Evolutionary conservation across 2,329 filamentous ascomycete species (phyloP).

Genomic region (Trichoderma brevicompactum): DNA sequence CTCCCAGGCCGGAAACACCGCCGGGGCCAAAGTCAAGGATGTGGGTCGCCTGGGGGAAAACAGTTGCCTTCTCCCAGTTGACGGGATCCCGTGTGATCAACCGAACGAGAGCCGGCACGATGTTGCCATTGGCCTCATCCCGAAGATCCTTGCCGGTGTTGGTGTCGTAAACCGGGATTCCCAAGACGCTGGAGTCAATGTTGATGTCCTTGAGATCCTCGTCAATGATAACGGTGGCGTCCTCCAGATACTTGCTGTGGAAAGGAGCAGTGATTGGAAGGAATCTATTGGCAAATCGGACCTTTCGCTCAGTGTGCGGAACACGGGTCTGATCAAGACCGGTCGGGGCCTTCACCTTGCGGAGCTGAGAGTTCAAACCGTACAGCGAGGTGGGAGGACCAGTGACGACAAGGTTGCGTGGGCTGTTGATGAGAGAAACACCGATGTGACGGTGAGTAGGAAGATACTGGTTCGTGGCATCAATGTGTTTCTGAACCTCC

Average conservation of each 20-base stretch:
- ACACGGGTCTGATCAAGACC: constrained; percentile 94
- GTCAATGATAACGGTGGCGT: constrained; percentile 81
- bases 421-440: constrained; percentile 95
- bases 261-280: constrained; percentile 97
- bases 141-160: constrained; percentile 86
- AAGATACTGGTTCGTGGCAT: constrained; percentile 95
- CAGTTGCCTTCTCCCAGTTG: constrained; percentile 93
- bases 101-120: constrained; percentile 83
- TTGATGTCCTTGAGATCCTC: constrained; percentile 83
- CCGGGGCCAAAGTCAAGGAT: constrained; percentile 96
- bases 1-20: constrained; percentile 93
- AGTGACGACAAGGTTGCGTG: constrained; percentile 94
- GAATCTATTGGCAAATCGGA: constrained; percentile 96
- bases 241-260: constrained; percentile 90
- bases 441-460: constrained; percentile 90
- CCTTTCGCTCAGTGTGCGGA: constrained; percentile 92
- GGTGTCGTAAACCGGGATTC: constrained; percentile 87
- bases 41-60: constrained; percentile 89
- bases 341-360: constrained; percentile 97
- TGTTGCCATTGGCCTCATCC: constrained; percentile 69
- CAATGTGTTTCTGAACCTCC: constrained; percentile 94
- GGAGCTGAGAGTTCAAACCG: constrained; percentile 90
- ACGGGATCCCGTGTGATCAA: constrained; percentile 95
- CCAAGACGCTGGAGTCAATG: constrained; percentile 74
- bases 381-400: constrained; percentile 95